Conservation (phyloP, 371 early-diverging fungal species). For the Funneliformis caledonium region DNA sequence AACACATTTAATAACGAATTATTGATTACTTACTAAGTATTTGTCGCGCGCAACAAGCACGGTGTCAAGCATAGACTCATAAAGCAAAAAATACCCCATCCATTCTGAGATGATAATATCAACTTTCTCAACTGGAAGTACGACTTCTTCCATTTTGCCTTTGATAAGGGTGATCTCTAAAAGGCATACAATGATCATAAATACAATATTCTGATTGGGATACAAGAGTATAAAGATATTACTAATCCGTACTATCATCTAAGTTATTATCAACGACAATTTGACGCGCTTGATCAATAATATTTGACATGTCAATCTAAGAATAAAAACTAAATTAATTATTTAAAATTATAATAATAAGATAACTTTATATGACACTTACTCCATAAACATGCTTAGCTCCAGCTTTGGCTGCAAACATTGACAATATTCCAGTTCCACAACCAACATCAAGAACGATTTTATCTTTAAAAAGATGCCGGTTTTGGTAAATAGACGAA, state of each 20-base stretch:
- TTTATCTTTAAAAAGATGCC: slow-evolving; percentile 95
- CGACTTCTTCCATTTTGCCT: slow-evolving; percentile 96
- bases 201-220: not conserved
- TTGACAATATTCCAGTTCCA: slow-evolving; percentile 95
- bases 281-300: slow-evolving; percentile 89
- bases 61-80: slow-evolving; percentile 98
- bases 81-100: slow-evolving; percentile 99
- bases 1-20: not conserved
- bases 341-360: not conserved
- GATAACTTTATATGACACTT: slow-evolving; percentile 42
- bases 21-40: slow-evolving; percentile 67
- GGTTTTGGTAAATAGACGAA: slow-evolving; percentile 90
- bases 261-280: slow-evolving; percentile 91
- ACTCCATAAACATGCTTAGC: slow-evolving; percentile 93
- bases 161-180: slow-evolving; percentile 79
- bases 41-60: slow-evolving; percentile 95
- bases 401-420: slow-evolving; percentile 98
- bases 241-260: slow-evolving; percentile 59
- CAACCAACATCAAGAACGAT: slow-evolving; percentile 98
- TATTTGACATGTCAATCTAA: slow-evolving; percentile 94
- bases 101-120: slow-evolving; percentile 98
- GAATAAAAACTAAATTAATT: slow-evolving; percentile 1
- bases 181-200: not conserved
- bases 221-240: not conserved
- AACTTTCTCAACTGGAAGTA: slow-evolving; percentile 87